Evolutionary conservation across 2,329 filamentous ascomycete genomes (phyloP), one percentile per base, ranked within the genome.

Genomic region (Verticillium dahliae): DNA sequence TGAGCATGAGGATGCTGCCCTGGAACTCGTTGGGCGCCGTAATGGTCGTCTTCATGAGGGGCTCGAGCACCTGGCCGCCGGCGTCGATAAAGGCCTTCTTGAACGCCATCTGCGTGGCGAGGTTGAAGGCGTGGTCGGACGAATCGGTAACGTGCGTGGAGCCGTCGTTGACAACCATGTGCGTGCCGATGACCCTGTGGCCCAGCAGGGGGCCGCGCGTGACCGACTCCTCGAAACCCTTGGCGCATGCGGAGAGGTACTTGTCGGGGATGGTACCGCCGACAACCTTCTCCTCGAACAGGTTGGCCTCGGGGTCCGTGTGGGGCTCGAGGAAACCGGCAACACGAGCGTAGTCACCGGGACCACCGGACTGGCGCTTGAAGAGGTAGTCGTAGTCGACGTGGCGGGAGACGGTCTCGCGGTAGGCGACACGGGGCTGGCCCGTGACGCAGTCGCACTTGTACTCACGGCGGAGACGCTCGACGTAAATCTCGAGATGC

Each of bases 61-160:
- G 95, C 77, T 99, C 95, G 39, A 99, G 86, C 10, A 99, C 88
- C 69, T 91, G 85, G 2, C 94, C 93, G 59, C 87, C 85, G 38
- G 89, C 91, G 13, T 90, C 86, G 63, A 84, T 81, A 80, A 99
- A 98, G 18, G 92, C 90, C 79, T 97, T 97, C 69, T 90, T 88
- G 88, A 99, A 99, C 33, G 95, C 95, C 81, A 97, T 91, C 76
- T 97, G 92, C 2, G 95, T 96, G 13, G 95, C 94, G 68, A 89
- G 89, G 77, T 90, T 96, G 86, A 99, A 99, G 13, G 95, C 88
- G 82, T 93, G 91, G 84, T 99, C 95, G 35, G 91, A 96, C 14
- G 95, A 98, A 81, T 99, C 95, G 37, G 95, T 98, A 74, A 96
- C 92, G 82, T 99, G 95, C 11, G 92, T 99, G 33, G 93, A 92